Conservation (phyloP, 805 yeast species). For the Metschnikowia corniflorae region DNA sequence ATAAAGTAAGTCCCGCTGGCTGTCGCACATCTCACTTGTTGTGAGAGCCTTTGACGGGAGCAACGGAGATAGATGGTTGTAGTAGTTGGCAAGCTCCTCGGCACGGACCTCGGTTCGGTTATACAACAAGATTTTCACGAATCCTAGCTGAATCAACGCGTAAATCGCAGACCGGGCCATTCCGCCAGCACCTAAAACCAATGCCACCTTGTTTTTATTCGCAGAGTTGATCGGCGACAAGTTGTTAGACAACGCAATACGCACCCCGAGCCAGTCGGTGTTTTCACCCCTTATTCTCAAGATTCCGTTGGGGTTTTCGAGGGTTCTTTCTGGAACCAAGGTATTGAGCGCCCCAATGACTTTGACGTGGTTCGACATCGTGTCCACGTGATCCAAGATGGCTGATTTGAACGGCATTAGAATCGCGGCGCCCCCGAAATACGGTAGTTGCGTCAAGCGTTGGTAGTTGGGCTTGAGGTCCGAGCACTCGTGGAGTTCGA, state of each 20-base stretch:
- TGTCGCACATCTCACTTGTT: conserved; percentile 2
- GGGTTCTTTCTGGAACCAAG: conserved; percentile 11
- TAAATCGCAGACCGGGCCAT: conserved; percentile 18
- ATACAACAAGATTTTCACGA: conserved; percentile 12
- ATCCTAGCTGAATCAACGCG: conserved; percentile 16
- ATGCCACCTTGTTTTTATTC: conserved; percentile 13
- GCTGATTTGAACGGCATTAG: conserved; percentile 15
- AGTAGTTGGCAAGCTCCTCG: neutral
- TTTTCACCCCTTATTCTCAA: conserved; percentile 15
- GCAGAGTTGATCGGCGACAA: conserved; percentile 19
- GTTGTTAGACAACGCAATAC: conserved; percentile 7
- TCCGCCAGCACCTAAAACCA: conserved; percentile 19
- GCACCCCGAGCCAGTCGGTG: conserved; percentile 19
- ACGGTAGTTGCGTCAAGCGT: conserved; percentile 9
- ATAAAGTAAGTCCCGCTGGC: conserved; percentile 2
- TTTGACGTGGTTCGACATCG: conserved; percentile 14
- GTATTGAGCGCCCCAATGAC: conserved; percentile 14
- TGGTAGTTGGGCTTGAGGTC: neutral
- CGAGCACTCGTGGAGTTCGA: conserved; percentile 11
- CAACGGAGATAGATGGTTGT: conserved; percentile 8
- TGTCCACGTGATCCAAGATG: conserved; percentile 13
- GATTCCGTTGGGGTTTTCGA: conserved; percentile 11
- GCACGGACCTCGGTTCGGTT: conserved; percentile 3
- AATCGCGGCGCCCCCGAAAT: conserved; percentile 18
- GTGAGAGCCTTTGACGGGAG: conserved; percentile 5